Evolutionary conservation across 306 rosid genomes (phyloP).

Genomic region (Lathyrus aphaca): DNA sequence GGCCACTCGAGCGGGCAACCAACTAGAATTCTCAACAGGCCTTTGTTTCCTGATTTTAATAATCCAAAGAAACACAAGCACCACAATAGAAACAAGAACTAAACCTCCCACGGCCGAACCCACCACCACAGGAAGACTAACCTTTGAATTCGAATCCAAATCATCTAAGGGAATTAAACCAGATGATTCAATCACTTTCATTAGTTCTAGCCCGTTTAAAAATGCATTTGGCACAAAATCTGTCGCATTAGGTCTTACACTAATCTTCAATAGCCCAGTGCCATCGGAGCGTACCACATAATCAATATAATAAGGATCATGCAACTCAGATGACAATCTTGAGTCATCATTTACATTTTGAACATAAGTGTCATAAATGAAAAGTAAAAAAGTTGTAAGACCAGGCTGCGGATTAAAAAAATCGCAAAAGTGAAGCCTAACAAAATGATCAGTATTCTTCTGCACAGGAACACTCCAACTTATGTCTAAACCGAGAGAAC

Average conservation of each 20-base stretch:
- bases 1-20: constrained; percentile 9
- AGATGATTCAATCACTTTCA: constrained; percentile 34
- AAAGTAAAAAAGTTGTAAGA: not conserved
- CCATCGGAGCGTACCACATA: constrained; percentile 46
- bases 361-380: not conserved
- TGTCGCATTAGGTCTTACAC: not conserved
- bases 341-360: accelerated
- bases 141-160: not conserved
- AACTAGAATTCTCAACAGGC: constrained; percentile 25
- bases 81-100: constrained; percentile 15
- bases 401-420: accelerated
- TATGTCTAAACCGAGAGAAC: not conserved
- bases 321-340: accelerated
- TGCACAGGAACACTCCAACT: constrained; percentile 48
- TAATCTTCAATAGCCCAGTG: constrained; percentile 22
- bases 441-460: constrained; percentile 28
- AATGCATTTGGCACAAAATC: accelerated
- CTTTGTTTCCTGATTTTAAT: too few relatives aligned
- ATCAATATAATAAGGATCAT: constrained; percentile 40
- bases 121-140: not conserved
- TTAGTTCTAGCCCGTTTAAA: constrained; percentile 55
- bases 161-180: not conserved
- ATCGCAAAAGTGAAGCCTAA: constrained; percentile 54
- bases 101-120: constrained; percentile 38
- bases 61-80: constrained; percentile 10